Base-by-base conservation (phyloP, 768 basidiomycete species). In the Tulasnella sp. region DNA sequence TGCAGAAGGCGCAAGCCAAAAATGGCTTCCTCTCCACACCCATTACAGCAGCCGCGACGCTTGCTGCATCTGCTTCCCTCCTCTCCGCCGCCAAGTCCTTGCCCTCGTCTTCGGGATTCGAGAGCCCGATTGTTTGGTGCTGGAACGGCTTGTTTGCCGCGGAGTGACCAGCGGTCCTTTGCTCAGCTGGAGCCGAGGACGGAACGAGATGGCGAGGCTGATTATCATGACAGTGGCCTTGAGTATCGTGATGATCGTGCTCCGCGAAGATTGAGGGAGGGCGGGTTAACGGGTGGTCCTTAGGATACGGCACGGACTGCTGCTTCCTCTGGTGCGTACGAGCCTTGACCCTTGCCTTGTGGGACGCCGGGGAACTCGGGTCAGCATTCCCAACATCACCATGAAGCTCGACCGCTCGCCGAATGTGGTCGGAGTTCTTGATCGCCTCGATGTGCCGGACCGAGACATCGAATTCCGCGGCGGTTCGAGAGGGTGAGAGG, bases 1-100 rank as follows among this genome's bases (percentile, higher is more conserved):
- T 36, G 44, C 71, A 72, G 39, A 72, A 72, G 19, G 36, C 71
- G 29, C 71, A 72, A 29, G 71, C 71, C 62, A 72, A 64, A 62
- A 72, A 72, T 36, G 71, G 71, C 64, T 72, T 72, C 71, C 65
- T 72, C 36, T 72, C 71, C 5, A 26, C 29, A 19, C 39, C 29
- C 19, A 44, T 34, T 29, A 41, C 6, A 9, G 47, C 35, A 3
- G 47, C 47, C 11, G 41, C n/a, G n/a, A n/a, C n/a, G n/a, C n/a
- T n/a, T n/a, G n/a, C n/a, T n/a, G n/a, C 4, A 41, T 69, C 69
- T 1, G 52, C 26, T 11, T 16, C 47, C 6, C 44, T 70, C 26
- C 42, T 22, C 35, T 70, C 47, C 26, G 35, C 29, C 16, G 41
- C 36, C n/a, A 52, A 34, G 12, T 44, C 69, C 6, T 62, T 70